Evolutionary conservation across 106 monocot species (phyloP).

Genomic region (Hemerocallis citrina): DNA sequence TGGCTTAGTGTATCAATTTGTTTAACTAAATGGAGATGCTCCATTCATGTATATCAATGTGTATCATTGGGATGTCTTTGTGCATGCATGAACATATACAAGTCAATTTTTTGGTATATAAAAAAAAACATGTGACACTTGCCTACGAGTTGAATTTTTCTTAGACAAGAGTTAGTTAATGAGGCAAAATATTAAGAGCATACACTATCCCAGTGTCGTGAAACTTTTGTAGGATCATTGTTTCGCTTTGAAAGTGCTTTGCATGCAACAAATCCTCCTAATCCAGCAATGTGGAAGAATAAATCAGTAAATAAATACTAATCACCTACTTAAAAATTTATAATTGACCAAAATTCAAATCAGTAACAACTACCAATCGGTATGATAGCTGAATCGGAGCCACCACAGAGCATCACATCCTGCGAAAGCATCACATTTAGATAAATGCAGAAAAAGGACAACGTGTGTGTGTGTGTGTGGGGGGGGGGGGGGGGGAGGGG

Average conservation of each 20-base stretch:
- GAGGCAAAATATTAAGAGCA: constrained; percentile 3
- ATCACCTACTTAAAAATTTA: neutral
- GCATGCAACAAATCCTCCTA: constrained; percentile 97
- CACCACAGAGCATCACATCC: constrained; percentile 99
- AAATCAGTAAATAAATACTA: neutral
- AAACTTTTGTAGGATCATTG: constrained; percentile 85
- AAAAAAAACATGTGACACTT: no score
- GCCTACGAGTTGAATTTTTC: no score
- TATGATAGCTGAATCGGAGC: constrained; percentile 89
- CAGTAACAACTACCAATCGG: constrained; percentile 60
- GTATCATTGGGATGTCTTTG: no score
- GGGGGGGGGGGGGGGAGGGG: no score
- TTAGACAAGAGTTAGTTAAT: no score
- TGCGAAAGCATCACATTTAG: constrained; percentile 17
- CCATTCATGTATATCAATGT: no score
- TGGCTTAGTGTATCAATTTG: no score
- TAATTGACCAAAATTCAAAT: neutral
- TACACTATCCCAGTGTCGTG: constrained; percentile 93
- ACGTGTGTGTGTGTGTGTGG: neutral
- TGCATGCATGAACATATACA: no score
- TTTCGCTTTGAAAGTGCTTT: constrained; percentile 90
- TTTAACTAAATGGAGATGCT: no score
- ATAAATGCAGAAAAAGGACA: neutral
- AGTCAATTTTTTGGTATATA: no score
- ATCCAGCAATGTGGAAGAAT: constrained; percentile 25